A percentile compares a stretch with the other conserved stretches of the same genome.
phyloP scores from a whole-genome alignment of 345 rosid genomes.

The Xanthoceras sorbifolium region DNA sequence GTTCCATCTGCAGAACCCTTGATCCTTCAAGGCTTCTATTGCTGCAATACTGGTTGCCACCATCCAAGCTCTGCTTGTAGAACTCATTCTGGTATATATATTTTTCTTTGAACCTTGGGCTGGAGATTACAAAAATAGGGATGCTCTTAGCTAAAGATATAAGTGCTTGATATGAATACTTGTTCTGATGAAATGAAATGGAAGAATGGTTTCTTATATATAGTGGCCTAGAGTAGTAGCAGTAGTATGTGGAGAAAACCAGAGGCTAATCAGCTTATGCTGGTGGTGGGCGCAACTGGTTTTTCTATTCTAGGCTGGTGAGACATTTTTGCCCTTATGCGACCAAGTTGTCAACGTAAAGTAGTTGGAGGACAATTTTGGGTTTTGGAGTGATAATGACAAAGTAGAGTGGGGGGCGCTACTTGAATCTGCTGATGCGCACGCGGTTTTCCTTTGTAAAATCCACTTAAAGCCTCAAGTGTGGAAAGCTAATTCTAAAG shows the following conservation, averaged over 20 bases:
- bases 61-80: constrained; percentile 50
- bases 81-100: constrained; percentile 37
- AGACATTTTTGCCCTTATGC: neutral
- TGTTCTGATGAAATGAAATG: neutral
- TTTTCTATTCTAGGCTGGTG: neutral
- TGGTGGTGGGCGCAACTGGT: neutral
- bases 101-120: neutral
- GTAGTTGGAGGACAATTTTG: neutral
- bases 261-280: neutral
- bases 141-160: neutral
- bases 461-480: neutral
- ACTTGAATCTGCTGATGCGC: neutral
- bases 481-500: neutral
- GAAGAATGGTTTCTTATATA: neutral
- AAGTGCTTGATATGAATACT: neutral
- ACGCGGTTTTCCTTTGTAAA: neutral
- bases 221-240: neutral
- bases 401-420: neutral
- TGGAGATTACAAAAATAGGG: neutral
- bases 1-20: constrained; percentile 63
- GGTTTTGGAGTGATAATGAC: neutral
- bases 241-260: neutral
- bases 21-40: constrained; percentile 65
- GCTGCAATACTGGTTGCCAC: constrained; percentile 54
- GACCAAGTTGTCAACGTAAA: neutral